These are phyloP conservation scores for Paraphoma chrysanthemicola DNA, from an alignment of 2,329 filamentous ascomycete species.

Conservation along the genomic window DNA sequence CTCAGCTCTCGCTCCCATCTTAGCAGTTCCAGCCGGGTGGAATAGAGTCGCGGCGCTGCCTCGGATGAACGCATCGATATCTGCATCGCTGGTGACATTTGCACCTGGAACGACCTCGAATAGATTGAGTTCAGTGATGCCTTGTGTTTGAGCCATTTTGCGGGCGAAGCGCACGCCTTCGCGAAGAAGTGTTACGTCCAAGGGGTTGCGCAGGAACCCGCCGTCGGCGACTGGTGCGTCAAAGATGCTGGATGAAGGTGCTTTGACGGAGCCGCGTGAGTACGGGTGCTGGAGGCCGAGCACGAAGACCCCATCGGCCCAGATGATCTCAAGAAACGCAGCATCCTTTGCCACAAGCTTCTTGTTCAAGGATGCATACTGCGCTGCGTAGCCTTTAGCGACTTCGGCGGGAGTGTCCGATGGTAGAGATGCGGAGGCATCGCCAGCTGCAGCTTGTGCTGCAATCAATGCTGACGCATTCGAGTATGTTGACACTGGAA, in stretches of 20 bases:
- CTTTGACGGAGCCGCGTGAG: constrained; percentile 33
- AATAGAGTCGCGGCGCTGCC: constrained; percentile 20
- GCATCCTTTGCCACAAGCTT: constrained; percentile 24
- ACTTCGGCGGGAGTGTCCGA: constrained; percentile 20
- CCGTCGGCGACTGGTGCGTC: constrained; percentile 31
- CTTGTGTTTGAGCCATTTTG: constrained; percentile 11
- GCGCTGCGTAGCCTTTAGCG: constrained; percentile 19
- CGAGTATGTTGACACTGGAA: constrained; percentile 24
- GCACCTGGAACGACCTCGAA: constrained; percentile 27
- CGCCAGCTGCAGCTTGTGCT: constrained; percentile 18
- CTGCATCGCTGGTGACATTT: constrained; percentile 24
- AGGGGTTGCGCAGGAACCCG: constrained; percentile 31
- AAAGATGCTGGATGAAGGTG: constrained; percentile 25
- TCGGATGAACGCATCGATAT: constrained; percentile 24
- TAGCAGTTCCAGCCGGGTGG: constrained; percentile 34
- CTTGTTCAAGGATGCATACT: constrained; percentile 22
- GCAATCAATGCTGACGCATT: constrained; percentile 20
- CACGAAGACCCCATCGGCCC: constrained; percentile 21
- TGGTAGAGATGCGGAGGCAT: constrained; percentile 23
- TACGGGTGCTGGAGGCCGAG: constrained; percentile 31
- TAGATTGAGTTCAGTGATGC: constrained; percentile 24
- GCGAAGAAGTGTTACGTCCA: constrained; percentile 27
- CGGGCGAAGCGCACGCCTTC: constrained; percentile 30
- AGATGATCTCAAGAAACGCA: constrained; percentile 29
- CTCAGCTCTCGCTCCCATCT: constrained; percentile 31